phyloP scores from a whole-genome alignment of 768 basidiomycete genomes.

The Auriculariales sp. region DNA sequence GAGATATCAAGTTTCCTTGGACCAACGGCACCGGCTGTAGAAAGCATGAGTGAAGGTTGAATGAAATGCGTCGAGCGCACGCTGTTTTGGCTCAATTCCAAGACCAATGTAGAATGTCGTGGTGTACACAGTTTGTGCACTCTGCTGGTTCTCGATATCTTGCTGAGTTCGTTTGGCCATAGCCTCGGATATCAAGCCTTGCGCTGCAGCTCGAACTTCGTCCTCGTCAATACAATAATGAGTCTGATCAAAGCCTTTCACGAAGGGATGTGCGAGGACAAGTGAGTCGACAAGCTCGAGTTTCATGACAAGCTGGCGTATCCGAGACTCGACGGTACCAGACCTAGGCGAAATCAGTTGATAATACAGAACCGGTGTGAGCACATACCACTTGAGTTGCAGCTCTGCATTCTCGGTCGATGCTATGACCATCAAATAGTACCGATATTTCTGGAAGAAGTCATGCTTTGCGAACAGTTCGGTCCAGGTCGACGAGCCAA shows the following conservation, averaged over 20 bases:
- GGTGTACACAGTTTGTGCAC: conserved; percentile 70
- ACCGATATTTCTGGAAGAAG: conserved; percentile 93
- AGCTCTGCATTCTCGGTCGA: conserved; percentile 72
- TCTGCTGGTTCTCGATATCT: conserved; percentile 64
- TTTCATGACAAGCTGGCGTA: conserved; percentile 95
- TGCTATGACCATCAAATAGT: conserved; percentile 92
- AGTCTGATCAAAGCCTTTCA: conserved; percentile 84
- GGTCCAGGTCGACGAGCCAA: conserved; percentile 72
- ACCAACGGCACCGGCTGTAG: conserved; percentile 54
- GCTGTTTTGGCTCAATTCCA: conserved; percentile 77
- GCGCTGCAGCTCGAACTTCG: conserved; percentile 77
- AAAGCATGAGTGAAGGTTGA: conserved; percentile 6
- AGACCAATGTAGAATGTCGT: conserved; percentile 98
- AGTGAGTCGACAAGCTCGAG: conserved; percentile 91
- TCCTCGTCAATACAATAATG: conserved; percentile 73
- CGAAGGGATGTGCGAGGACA: conserved; percentile 84
- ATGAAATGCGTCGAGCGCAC: conserved; percentile 32
- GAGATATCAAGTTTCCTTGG: conserved; percentile 87
- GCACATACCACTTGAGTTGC: conserved; percentile 83
- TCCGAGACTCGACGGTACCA: conserved; percentile 96
- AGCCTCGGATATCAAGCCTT: conserved; percentile 69
- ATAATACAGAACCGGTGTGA: background rate
- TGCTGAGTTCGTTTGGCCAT: conserved; percentile 61
- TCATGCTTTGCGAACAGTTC: conserved; percentile 93
- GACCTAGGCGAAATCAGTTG: conserved; percentile 30